Evolutionary conservation across 2,329 filamentous ascomycete species (phyloP), one percentile per base, ranked within the genome.

Genomic region (Penicillium sp.): DNA sequence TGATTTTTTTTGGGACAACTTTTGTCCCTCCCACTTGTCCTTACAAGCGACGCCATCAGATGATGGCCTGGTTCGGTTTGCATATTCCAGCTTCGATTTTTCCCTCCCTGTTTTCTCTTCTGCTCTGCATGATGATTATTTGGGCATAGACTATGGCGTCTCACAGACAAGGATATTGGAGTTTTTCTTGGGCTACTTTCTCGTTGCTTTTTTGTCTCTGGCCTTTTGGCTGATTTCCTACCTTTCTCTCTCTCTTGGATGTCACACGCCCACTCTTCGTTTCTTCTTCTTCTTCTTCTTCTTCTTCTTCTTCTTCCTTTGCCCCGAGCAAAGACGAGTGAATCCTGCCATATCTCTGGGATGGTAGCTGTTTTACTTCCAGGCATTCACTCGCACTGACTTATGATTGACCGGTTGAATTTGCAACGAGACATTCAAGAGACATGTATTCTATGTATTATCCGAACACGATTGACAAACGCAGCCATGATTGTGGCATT

Each of bases 391-490:
- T 40, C 18, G 36, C 26, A 39, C 44, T 40, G 47, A 23, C 18
- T 53, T 44, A 54, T 43, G 55, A 56, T 42, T 48, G 44, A 50
- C 43, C n/a, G 48, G 55, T 26, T 48, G 45, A 60, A 64, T 57
- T 31, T 42, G 40, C 46, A 33, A 62, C 26, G 55, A 60, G 48
- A 28, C 54, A 54, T 60, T 55, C 51, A 54, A 58, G 60, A 59
- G 57, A 60, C 34, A 61, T 65, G 63, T 65, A 65, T 61, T 58
- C 33, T 64, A 63, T 65, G 61, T 63, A 65, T 56, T 52, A 63
- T 65, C 45, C 50, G 57, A 46, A 58, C 59, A 65, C 56, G 59
- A 53, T 43, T 29, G 36, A 54, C 47, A 47, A 48, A 28, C 52
- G 54, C 29, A 40, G 58, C 49, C 56, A 49, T 28, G n/a, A n/a